phyloP scores from a whole-genome alignment of 257 asterid genomes.

The Solanum sitiens region DNA sequence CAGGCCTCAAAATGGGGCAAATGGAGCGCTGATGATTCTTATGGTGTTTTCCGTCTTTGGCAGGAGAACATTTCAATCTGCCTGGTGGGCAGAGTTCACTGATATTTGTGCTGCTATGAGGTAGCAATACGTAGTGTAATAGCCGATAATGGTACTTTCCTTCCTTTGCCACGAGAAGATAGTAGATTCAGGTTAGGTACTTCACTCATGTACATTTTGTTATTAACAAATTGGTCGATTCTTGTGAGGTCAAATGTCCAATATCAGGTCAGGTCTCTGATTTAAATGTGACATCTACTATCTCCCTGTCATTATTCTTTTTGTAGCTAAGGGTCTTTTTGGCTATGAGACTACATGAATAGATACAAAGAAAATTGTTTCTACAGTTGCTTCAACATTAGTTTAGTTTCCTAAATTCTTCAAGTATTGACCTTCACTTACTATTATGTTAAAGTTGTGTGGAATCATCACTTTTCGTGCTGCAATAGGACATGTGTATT shows the following conservation, averaged over 20 bases:
- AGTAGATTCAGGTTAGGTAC: neutral
- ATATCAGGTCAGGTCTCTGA: neutral
- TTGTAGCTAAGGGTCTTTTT: neutral
- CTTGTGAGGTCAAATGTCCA: neutral
- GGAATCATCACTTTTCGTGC: neutral
- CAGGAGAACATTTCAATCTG: neutral
- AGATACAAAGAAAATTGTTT: neutral
- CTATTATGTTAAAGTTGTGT: neutral
- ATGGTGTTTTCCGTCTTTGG: neutral
- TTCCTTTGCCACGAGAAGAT: neutral
- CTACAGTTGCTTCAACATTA: neutral
- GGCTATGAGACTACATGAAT: neutral
- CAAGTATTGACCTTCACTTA: neutral
- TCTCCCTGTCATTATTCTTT: neutral
- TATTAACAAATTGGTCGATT: neutral
- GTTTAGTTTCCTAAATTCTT: neutral
- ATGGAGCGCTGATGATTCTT: neutral
- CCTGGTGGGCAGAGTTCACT: neutral
- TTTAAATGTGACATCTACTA: neutral
- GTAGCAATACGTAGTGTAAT: neutral
- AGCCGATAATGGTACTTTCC: neutral
- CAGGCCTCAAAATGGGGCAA: conserved; percentile 7
- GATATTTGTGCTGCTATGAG: neutral
- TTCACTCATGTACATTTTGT: neutral
- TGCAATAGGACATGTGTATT: neutral